Evolutionary conservation across 23 red algal species (phyloP).

Genomic region (Gracilaria vermiculophylla): DNA sequence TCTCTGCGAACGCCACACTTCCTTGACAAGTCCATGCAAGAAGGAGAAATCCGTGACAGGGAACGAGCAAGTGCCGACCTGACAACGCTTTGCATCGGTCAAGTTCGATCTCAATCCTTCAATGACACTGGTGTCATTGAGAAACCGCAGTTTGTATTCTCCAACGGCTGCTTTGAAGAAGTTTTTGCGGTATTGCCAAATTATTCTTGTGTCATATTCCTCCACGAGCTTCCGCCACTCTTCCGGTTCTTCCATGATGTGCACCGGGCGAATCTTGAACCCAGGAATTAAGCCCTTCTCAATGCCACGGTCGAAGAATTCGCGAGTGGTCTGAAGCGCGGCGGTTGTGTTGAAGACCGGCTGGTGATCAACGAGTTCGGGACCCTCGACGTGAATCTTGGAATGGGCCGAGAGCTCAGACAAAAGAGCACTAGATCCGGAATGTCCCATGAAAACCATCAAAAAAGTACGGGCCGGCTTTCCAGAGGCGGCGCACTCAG

Average conservation of each 20-base stretch:
- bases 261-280: constrained; percentile 45
- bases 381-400: constrained; percentile 7
- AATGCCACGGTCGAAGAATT: constrained; percentile 51
- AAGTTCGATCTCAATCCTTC: constrained; percentile 33
- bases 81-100: constrained; percentile 42
- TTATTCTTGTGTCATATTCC: constrained; percentile 60
- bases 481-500: constrained; percentile 1
- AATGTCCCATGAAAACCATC: constrained; percentile 77
- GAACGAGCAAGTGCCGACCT: constrained; percentile 52
- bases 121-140: constrained; percentile 59
- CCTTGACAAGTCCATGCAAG: constrained; percentile 35
- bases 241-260: constrained; percentile 37
- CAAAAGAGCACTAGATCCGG: constrained; percentile 53
- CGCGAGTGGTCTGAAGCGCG: constrained; percentile 30
- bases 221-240: constrained; percentile 22
- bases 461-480: constrained; percentile 41
- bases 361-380: constrained; percentile 59
- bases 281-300: constrained; percentile 19
- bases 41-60: constrained; percentile 29
- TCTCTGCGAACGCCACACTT: constrained; percentile 17
- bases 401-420: constrained; percentile 64
- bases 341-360: constrained; percentile 42
- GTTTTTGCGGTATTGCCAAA: constrained; percentile 66
- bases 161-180: constrained; percentile 67
- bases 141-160: constrained; percentile 47